A percentile compares a stretch with the other conserved stretches of the same genome.
These are phyloP conservation scores for Coix lacrymajobi DNA, from an alignment of 176 grass and related monocot species.

Conservation along the genomic window DNA sequence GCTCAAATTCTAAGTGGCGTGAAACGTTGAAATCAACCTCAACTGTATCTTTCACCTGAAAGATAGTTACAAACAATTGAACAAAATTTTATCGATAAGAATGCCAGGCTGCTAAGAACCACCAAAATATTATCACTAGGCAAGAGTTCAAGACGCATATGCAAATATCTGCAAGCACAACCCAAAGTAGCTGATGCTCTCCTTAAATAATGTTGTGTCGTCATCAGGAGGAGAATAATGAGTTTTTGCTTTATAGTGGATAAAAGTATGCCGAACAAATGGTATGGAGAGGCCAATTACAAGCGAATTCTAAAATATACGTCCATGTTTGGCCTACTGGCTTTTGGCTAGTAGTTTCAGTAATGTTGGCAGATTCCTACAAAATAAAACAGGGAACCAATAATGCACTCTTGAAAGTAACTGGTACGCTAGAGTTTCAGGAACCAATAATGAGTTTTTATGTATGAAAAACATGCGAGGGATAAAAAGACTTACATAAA, in stretches of 20 bases:
- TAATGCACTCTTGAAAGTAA: not conserved
- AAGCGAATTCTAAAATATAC: not conserved
- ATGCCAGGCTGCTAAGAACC: not conserved
- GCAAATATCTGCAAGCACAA: not conserved
- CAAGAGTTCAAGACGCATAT: not conserved
- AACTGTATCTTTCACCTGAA: constrained; percentile 95
- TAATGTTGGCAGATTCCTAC: not conserved
- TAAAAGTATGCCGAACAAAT: not conserved
- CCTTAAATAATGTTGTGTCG: not conserved
- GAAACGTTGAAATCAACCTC: constrained; percentile 93
- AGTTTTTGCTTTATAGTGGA: not conserved
- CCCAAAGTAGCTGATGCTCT: not conserved
- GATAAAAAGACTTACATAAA: constrained; percentile 64
- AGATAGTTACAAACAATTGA: constrained; percentile 17
- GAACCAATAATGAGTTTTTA: too few relatives aligned
- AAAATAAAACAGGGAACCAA: not conserved
- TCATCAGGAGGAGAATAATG: not conserved
- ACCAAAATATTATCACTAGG: not conserved
- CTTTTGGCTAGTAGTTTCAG: not conserved
- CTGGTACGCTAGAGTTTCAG: not conserved
- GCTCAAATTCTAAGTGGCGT: constrained; percentile 72
- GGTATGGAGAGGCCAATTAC: not conserved
- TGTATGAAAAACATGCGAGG: not conserved
- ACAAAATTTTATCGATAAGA: not conserved
- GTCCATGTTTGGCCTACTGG: not conserved